These are phyloP conservation scores for Gloeopeniophorella convolvens DNA, from an alignment of 768 basidiomycete species.

Conservation along the genomic window DNA sequence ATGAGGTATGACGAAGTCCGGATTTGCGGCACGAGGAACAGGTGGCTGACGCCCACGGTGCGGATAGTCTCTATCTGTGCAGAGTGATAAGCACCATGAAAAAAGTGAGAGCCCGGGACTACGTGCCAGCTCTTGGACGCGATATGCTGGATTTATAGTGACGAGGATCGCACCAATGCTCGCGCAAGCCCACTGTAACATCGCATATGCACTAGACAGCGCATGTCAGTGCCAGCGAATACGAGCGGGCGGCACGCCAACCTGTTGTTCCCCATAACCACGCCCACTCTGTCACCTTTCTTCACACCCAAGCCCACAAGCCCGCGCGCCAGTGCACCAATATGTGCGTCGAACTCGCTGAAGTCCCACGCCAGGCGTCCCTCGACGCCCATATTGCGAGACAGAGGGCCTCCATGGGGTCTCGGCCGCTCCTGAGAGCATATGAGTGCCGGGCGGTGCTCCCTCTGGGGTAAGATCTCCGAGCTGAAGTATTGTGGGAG, in stretches of 20 bases:
- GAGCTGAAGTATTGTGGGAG: slow-evolving; percentile 55
- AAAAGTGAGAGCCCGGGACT: background rate
- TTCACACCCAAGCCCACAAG: slow-evolving; percentile 60
- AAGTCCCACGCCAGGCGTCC: slow-evolving; percentile 69
- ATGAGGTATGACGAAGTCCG: slow-evolving; percentile 58
- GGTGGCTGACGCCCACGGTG: slow-evolving; percentile 57
- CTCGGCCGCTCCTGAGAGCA: slow-evolving; percentile 52
- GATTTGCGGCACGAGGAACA: slow-evolving; percentile 67
- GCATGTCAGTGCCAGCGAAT: background rate
- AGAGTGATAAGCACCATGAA: background rate
- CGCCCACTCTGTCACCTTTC: slow-evolving; percentile 72
- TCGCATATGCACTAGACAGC: slow-evolving; percentile 58
- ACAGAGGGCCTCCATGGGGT: slow-evolving; percentile 54
- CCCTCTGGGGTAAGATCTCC: slow-evolving; percentile 46
- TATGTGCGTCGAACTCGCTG: slow-evolving; percentile 58
- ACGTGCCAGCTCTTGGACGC: slow-evolving; percentile 60
- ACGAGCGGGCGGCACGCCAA: slow-evolving; percentile 30
- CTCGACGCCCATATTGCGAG: slow-evolving; percentile 41
- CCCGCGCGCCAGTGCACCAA: slow-evolving; percentile 63
- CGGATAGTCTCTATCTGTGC: slow-evolving; percentile 53
- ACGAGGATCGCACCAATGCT: slow-evolving; percentile 77
- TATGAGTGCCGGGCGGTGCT: slow-evolving; percentile 53
- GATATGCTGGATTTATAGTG: slow-evolving; percentile 79
- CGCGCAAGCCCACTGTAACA: slow-evolving; percentile 84
- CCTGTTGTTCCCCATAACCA: slow-evolving; percentile 86